Conservation (phyloP, 2,329 filamentous ascomycete species). For the Ascochyta rabiei region DNA sequence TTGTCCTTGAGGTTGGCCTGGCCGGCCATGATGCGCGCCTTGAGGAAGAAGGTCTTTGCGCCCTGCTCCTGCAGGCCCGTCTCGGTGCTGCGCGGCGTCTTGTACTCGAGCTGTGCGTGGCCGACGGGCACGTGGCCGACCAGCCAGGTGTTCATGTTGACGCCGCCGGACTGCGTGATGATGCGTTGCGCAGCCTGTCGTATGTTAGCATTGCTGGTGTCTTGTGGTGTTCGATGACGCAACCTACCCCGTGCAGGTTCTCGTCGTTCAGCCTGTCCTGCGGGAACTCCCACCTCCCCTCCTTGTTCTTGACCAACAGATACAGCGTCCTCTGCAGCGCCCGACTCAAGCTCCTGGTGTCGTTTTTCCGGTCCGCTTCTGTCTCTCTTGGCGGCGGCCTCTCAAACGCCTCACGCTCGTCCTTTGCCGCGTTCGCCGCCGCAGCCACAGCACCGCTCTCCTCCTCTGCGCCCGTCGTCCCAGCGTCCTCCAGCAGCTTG, state of each 20-base stretch:
- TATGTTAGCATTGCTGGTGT: constrained; percentile 20
- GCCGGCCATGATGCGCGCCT: constrained; percentile 95
- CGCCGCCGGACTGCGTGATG: constrained; percentile 75
- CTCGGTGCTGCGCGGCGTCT: constrained; percentile 27
- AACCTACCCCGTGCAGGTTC: constrained; percentile 79
- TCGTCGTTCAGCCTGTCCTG: constrained; percentile 73
- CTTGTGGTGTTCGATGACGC: not conserved
- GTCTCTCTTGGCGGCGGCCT: constrained; percentile 72
- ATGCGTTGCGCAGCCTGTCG: constrained; percentile 81
- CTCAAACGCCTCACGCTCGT: constrained; percentile 70
- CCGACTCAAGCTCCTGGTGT: constrained; percentile 79
- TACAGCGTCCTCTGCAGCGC: constrained; percentile 84
- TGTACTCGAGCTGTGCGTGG: constrained; percentile 69
- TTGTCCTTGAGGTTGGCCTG: constrained; percentile 81
- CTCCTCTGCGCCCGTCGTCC: constrained; percentile 56
- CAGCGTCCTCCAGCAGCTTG: constrained; percentile 75
- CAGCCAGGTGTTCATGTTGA: constrained; percentile 99
- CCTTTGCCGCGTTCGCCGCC: constrained; percentile 29
- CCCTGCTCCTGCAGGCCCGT: constrained; percentile 58
- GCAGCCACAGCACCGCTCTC: constrained; percentile 44
- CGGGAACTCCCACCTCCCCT: constrained; percentile 83
- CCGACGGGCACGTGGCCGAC: constrained; percentile 90
- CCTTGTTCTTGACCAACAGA: constrained; percentile 76
- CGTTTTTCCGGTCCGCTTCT: constrained; percentile 77
- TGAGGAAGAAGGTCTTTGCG: constrained; percentile 93